Percentiles rank a stretch among this genome's conserved stretches.
These are phyloP conservation scores for Pythium periplocum DNA, from an alignment of 352 stramenopile genomes.

Conservation along the genomic window DNA sequence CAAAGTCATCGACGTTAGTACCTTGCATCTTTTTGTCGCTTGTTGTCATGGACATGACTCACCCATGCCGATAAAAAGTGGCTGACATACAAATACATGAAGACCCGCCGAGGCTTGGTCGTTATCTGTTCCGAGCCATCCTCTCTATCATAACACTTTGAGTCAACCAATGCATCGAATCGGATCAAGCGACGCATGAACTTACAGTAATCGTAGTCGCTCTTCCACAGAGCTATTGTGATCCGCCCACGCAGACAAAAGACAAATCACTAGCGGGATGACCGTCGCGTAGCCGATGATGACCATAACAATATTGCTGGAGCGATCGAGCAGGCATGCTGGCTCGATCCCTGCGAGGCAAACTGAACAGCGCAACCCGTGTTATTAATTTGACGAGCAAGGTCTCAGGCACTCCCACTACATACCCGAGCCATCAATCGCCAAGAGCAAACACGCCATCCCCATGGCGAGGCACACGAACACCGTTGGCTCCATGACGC, in stretches of 20 bases:
- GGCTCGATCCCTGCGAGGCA: slow-evolving; percentile 29
- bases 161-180: background rate
- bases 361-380: slow-evolving; percentile 13
- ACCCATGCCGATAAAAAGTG: slow-evolving; percentile 79
- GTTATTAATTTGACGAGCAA: background rate
- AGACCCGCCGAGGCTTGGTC: slow-evolving; percentile 26
- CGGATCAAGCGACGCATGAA: background rate
- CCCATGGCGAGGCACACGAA: slow-evolving; percentile 44
- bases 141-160: background rate
- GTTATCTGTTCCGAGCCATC: background rate
- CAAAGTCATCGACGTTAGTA: too few species aligned
- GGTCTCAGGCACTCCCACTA: background rate
- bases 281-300: slow-evolving; percentile 50
- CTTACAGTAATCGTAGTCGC: slow-evolving; percentile 31
- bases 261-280: slow-evolving; percentile 29
- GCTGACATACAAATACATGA: slow-evolving; percentile 65
- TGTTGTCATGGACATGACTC: slow-evolving; percentile 1
- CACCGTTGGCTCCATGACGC: slow-evolving; percentile 48
- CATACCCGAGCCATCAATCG: slow-evolving; percentile 34
- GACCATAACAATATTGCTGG: slow-evolving; percentile 54
- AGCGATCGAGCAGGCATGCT: slow-evolving; percentile 29
- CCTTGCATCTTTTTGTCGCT: too few species aligned
- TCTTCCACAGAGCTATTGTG: slow-evolving; percentile 15
- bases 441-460: slow-evolving; percentile 33
- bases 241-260: slow-evolving; percentile 35